Evolutionary conservation across 2,329 filamentous ascomycete species (phyloP).

Genomic region (Fusarium pininemorale): DNA sequence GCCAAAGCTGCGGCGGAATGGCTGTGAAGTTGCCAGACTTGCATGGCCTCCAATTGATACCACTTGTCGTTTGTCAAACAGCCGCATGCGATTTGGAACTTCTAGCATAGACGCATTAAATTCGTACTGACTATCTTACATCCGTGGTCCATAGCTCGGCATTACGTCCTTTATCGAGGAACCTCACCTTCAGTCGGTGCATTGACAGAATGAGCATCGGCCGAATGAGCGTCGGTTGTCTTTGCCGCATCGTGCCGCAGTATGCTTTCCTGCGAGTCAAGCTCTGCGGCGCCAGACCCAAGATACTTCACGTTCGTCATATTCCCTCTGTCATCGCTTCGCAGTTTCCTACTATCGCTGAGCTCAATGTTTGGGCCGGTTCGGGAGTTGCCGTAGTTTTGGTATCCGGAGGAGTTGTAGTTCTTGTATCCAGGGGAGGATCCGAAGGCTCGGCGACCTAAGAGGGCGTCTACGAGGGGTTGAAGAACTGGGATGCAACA

Average conservation of each 20-base stretch:
- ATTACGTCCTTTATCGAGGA: neutral
- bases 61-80: neutral
- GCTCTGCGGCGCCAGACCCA: constrained; percentile 6
- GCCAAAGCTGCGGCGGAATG: neutral
- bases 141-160: fast-evolving
- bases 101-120: neutral
- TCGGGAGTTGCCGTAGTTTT: constrained; percentile 12
- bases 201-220: neutral
- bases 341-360: neutral
- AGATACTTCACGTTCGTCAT: constrained; percentile 5
- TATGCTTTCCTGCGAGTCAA: constrained; percentile 23
- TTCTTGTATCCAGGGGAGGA: constrained; percentile 22
- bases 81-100: fast-evolving
- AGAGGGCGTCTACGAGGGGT: constrained; percentile 44
- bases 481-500: constrained; percentile 49
- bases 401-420: constrained; percentile 19
- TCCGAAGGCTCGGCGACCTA: constrained; percentile 32
- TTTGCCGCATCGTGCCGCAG: constrained; percentile 1
- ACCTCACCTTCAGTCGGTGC: neutral
- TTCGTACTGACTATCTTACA: neutral
- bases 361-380: constrained; percentile 23
- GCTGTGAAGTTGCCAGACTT: neutral
- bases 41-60: too few relatives aligned
- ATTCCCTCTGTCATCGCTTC: neutral
- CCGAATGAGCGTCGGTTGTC: neutral